Conservation (phyloP, 257 asterid genomes). For the Nicotiana knightiana region DNA sequence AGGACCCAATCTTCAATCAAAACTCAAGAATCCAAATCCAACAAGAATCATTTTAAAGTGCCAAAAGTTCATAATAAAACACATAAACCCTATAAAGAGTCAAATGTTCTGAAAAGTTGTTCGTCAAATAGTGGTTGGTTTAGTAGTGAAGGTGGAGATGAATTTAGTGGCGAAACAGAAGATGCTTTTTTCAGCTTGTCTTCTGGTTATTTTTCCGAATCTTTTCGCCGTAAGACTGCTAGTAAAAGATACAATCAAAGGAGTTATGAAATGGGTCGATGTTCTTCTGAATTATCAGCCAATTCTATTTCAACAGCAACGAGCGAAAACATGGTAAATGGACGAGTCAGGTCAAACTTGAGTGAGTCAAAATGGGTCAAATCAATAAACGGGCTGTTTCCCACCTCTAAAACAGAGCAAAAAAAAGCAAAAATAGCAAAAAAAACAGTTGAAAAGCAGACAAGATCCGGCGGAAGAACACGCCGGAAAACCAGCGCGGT, state of each 20-base stretch:
- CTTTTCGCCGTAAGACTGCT: constrained; percentile 33
- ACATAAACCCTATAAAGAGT: background rate
- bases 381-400: background rate
- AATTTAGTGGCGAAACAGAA: constrained; percentile 16
- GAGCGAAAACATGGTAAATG: background rate
- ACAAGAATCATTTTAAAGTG: background rate
- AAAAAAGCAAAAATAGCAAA: background rate
- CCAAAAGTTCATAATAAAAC: background rate
- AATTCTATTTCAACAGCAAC: background rate
- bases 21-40: constrained; percentile 13
- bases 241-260: constrained; percentile 16
- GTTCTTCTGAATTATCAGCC: constrained; percentile 21
- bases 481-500: background rate
- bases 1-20: background rate
- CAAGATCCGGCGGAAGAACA: background rate
- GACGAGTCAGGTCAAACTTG: background rate
- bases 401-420: background rate
- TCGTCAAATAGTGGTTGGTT: constrained; percentile 54
- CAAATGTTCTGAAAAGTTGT: constrained; percentile 17
- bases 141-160: constrained; percentile 31
- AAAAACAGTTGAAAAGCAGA: background rate
- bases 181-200: constrained; percentile 45
- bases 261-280: constrained; percentile 21
- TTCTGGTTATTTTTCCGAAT: constrained; percentile 46
- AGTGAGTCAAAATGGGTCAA: background rate